phyloP scores from a whole-genome alignment of 768 basidiomycete species.

The Gloeophyllum trabeum region DNA sequence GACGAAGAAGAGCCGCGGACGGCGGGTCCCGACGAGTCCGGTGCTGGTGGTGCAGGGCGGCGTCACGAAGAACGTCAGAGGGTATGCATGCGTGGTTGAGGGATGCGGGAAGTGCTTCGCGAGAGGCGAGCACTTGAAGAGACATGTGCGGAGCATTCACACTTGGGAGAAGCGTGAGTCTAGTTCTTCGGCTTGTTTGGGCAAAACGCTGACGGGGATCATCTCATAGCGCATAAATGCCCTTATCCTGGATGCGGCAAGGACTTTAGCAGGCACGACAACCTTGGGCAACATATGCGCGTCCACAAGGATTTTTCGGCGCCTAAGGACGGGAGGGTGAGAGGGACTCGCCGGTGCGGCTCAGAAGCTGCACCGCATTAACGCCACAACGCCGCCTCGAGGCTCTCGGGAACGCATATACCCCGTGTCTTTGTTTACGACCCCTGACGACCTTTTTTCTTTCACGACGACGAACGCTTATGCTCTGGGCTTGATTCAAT shows the following conservation, averaged over 20 bases:
- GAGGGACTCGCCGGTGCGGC: too few relatives aligned
- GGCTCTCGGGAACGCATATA: too few relatives aligned
- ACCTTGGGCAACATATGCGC: constrained; percentile 81
- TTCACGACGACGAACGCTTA: too few relatives aligned
- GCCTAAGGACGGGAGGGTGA: neutral
- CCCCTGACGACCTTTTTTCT: too few relatives aligned
- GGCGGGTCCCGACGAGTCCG: constrained; percentile 41
- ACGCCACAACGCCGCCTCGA: too few relatives aligned
- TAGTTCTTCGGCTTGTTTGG: constrained; percentile 4
- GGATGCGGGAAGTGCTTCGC: constrained; percentile 86
- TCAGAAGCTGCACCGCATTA: too few relatives aligned
- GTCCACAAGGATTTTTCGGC: constrained; percentile 41
- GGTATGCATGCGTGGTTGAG: constrained; percentile 67
- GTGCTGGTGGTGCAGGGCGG: neutral
- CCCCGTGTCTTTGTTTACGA: too few relatives aligned
- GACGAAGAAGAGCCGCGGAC: constrained; percentile 72
- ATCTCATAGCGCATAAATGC: constrained; percentile 60
- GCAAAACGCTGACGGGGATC: constrained; percentile 4
- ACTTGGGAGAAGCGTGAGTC: constrained; percentile 86
- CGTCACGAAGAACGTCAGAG: constrained; percentile 17
- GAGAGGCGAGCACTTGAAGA: constrained; percentile 81
- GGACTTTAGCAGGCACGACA: constrained; percentile 81
- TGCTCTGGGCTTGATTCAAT: too few relatives aligned
- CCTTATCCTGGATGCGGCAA: constrained; percentile 72
- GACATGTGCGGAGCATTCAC: constrained; percentile 83